Evolutionary conservation across 305 asterid species (phyloP).

Genomic region (Fraxinus albicans): DNA sequence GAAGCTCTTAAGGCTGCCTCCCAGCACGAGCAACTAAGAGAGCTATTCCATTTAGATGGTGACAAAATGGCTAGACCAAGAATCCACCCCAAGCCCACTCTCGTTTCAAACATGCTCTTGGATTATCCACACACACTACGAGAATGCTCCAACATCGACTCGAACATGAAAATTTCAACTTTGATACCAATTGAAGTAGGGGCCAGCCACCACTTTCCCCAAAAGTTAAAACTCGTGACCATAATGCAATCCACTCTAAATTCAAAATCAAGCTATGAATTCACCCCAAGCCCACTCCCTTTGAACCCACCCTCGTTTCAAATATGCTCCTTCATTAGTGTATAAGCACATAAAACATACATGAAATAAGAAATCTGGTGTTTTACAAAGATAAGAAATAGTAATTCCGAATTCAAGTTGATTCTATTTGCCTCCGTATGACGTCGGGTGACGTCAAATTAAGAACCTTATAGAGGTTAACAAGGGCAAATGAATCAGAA

Average conservation of each 20-base stretch:
- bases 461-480: slow-evolving; percentile 12
- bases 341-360: background rate
- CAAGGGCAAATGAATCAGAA: slow-evolving; percentile 32
- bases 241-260: background rate
- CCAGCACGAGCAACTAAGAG: background rate
- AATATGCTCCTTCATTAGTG: background rate
- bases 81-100: background rate
- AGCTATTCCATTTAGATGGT: background rate
- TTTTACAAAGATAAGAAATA: background rate
- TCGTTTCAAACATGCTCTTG: background rate
- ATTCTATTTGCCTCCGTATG: background rate
- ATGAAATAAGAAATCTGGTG: background rate
- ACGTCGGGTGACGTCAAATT: background rate
- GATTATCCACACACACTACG: background rate
- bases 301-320: background rate
- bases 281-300: background rate
- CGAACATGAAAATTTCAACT: background rate
- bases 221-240: background rate
- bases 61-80: background rate
- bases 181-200: background rate
- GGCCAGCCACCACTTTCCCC: background rate
- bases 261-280: background rate
- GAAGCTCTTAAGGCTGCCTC: background rate
- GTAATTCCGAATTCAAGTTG: background rate
- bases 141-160: background rate